Base-by-base conservation (phyloP, 2,329 filamentous ascomycete genomes). In the Pyrenophora graminea region DNA sequence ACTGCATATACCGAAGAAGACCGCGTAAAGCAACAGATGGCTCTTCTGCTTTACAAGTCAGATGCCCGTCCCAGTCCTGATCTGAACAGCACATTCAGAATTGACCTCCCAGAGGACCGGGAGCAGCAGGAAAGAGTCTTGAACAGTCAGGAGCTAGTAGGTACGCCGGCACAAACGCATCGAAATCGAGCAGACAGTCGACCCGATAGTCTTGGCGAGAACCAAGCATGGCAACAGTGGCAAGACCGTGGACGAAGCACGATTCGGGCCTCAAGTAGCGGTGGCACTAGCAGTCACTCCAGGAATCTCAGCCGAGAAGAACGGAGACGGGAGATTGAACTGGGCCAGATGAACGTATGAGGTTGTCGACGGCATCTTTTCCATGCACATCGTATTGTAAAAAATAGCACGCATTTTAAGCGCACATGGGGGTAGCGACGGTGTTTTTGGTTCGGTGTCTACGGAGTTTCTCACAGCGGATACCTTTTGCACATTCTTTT, bases 1-100 rank as follows among this genome's bases (percentile, higher is more conserved):
- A 30, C 59, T 3, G 47, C 63, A 0, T 57, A 78, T 46, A 72
- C 73, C 18, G 79, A 82, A 59, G 77, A 80, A 46, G 79, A 81
- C 42, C 68, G 75, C 52, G 76, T 79, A 50, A 76, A 77, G 25
- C 76, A 79, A 57, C 79, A 81, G 54, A 79, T 80, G 74, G 72
- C 77, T n/a, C 70, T 76, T 55, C 70, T 82, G 0, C 73, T 80
- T 13, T 62, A 70, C 48, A 69, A 69, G 48, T 57, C 59, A 21
- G 71, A 76, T 39, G 48, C 63, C 3, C 65, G 69, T 54, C 54
- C 67, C 17, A 64, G 67, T 48, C 54, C 70, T 31, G 59, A 72
- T 57, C 63, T 73, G 41, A 56, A 66, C 51, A 70, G 70, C 51
- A 79, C 77, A 0, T 79, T 77, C 62, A 67, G 65, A 18, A 78